These are phyloP conservation scores for Pythium dissimile DNA, from an alignment of 352 stramenopile species.

Conservation along the genomic window DNA sequence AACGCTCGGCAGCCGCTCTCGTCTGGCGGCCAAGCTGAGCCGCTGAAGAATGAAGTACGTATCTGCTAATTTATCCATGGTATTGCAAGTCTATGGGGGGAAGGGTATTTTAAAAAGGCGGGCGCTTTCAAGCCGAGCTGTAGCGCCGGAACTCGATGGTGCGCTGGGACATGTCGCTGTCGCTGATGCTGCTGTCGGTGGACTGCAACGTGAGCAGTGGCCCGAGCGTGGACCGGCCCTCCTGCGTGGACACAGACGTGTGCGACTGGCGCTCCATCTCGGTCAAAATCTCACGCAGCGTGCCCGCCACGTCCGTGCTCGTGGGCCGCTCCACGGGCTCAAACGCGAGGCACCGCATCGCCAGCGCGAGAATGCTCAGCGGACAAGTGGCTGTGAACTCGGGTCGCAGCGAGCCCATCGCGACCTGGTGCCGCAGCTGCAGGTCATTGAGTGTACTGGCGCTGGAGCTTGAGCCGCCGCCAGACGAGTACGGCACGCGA, in stretches of 20 bases:
- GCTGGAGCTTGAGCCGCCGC: too few species aligned
- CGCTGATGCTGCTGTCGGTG: constrained; percentile 14
- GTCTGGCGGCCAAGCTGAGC: constrained; percentile 14
- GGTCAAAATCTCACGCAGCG: constrained; percentile 20
- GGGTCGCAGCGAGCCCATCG: constrained; percentile 26
- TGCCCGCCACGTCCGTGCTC: constrained; percentile 20
- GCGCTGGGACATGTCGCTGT: constrained; percentile 25
- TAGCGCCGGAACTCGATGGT: constrained; percentile 31
- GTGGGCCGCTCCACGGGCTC: constrained; percentile 28
- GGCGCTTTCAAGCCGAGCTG: not conserved
- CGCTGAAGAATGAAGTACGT: not conserved
- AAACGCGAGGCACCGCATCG: constrained; percentile 29
- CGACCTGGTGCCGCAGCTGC: constrained; percentile 28
- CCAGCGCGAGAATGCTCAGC: constrained; percentile 24
- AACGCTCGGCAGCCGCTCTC: not conserved
- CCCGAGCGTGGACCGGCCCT: constrained; percentile 2
- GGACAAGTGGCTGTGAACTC: constrained; percentile 30
- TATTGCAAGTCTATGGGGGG: not conserved
- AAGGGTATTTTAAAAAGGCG: too few species aligned
- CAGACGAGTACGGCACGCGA: constrained; percentile 22
- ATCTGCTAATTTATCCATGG: not conserved
- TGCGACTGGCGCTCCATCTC: constrained; percentile 20
- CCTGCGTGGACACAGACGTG: constrained; percentile 1
- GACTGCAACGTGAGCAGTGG: constrained; percentile 7
- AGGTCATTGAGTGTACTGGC: constrained; percentile 11